phyloP scores from a whole-genome alignment of 495 filamentous ascomycete genomes.

The Penicillium pulvis region DNA sequence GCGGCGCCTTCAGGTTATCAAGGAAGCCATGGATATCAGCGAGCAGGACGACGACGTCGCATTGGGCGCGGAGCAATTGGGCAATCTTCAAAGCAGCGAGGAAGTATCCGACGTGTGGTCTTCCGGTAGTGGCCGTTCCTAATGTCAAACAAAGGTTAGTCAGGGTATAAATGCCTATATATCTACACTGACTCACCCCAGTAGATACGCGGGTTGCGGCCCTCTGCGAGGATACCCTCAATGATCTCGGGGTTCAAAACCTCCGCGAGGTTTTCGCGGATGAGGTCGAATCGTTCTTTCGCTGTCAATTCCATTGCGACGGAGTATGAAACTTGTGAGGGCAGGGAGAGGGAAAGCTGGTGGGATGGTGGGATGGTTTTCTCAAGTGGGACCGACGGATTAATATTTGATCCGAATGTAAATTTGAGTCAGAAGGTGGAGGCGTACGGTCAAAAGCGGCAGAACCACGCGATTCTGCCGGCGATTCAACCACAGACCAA shows the following conservation, averaged over 20 bases:
- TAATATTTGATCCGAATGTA: neutral
- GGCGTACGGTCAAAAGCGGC: neutral
- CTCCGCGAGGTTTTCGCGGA: slow-evolving; percentile 80
- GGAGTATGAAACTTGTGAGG: neutral
- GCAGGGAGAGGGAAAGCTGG: neutral
- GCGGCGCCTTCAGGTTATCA: slow-evolving; percentile 66
- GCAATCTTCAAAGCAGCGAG: slow-evolving; percentile 20
- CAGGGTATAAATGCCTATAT: neutral
- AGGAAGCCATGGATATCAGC: slow-evolving; percentile 64
- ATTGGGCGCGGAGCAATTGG: slow-evolving; percentile 82
- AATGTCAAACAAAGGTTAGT: slow-evolving; percentile 28
- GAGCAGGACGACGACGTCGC: slow-evolving; percentile 77
- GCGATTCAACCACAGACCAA: neutral
- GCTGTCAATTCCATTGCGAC: slow-evolving; percentile 19
- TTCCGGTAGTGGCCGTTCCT: slow-evolving; percentile 11
- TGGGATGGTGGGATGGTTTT: neutral
- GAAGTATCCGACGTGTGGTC: slow-evolving; percentile 14
- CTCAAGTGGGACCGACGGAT: neutral
- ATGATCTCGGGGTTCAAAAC: slow-evolving; percentile 85
- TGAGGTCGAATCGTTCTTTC: slow-evolving; percentile 61
- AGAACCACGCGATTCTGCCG: neutral
- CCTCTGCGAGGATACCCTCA: slow-evolving; percentile 69
- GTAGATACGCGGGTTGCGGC: slow-evolving; percentile 75
- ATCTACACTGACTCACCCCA: slow-evolving; percentile 59
- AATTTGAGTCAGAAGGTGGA: neutral